Base-by-base conservation (phyloP, 2,329 filamentous ascomycete genomes). In the Calycina herbarum region DNA sequence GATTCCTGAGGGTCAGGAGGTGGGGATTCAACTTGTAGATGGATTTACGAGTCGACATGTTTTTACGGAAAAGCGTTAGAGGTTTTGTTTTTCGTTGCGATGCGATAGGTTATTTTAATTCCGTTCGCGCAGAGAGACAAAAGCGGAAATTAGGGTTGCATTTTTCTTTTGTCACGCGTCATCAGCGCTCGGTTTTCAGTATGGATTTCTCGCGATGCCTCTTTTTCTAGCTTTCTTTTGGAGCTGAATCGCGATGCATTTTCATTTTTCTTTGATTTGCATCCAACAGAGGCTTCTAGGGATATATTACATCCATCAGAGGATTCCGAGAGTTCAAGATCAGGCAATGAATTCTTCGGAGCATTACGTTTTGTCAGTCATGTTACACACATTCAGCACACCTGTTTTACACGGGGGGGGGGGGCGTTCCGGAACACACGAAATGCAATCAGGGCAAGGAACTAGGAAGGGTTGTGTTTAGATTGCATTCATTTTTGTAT, bases 1-100 rank as follows among this genome's bases (percentile, higher is more conserved):
- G 72, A 95, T 96, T 68, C 88, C 89, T n/a, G 77, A 83, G 8
- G 81, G 84, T 40, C 87, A 92, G 77, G 78, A 82, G 65, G 81
- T 93, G 20, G 79, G 86, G 29, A 82, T 92, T 17, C 74, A 76
- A 66, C 70, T 80, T 6, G 79, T 81, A 56, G 81, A 85, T 59
- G 85, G 79, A 20, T 82, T 77, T 67, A 65, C 67, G 29, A 82
- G 80, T 66, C 76, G 81, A 1, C 80, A 84, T 67, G 57, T 77
- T 6, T 84, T 85, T 69, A 73, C 64, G 7, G 69, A 64, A 27
- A 57, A 42, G 51, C 11, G n/a, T 17, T 17, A 35, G 17, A 17
- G 8, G 7, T 15, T 59, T 48, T 15, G 54, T 5, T 59, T n/a
- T 27, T 29, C 8, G n/a, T 11, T 11, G 45, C 10, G 7, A 10